These are phyloP conservation scores for Hymenoscyphus albidus DNA, from an alignment of 2,329 filamentous ascomycete species.

Conservation along the genomic window DNA sequence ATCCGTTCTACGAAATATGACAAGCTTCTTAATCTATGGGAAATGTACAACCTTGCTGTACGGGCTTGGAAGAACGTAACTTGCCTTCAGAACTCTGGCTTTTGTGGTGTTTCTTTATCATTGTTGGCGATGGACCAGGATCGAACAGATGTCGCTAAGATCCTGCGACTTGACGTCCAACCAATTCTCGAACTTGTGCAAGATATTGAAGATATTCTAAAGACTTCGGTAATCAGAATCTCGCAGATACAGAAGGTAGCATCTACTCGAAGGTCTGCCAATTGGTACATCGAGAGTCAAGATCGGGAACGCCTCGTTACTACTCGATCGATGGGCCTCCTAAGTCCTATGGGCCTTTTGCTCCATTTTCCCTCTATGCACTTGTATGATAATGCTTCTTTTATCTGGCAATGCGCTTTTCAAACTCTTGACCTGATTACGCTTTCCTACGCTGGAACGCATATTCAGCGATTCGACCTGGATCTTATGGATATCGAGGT, in stretches of 20 bases:
- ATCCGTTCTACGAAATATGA: not conserved
- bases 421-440: conserved; percentile 15
- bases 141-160: not conserved
- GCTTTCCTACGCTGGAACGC: conserved; percentile 18
- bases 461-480: conserved; percentile 15
- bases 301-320: not conserved
- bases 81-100: not conserved
- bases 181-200: not conserved
- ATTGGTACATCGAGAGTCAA: not conserved
- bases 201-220: not conserved
- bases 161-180: not conserved
- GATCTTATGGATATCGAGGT: conserved; percentile 3
- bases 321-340: not conserved
- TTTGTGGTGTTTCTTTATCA: not conserved
- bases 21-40: not conserved
- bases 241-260: not conserved
- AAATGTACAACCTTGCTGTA: not conserved
- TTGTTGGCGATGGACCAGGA: not conserved
- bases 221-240: not conserved
- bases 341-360: not conserved
- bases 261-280: not conserved
- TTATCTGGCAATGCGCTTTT: conserved; percentile 12
- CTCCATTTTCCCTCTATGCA: not conserved
- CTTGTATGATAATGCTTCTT: not conserved
- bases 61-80: not conserved